Evolutionary conservation across 148 eudicot species (phyloP).

Genomic region (Nepenthes mirabilis): DNA sequence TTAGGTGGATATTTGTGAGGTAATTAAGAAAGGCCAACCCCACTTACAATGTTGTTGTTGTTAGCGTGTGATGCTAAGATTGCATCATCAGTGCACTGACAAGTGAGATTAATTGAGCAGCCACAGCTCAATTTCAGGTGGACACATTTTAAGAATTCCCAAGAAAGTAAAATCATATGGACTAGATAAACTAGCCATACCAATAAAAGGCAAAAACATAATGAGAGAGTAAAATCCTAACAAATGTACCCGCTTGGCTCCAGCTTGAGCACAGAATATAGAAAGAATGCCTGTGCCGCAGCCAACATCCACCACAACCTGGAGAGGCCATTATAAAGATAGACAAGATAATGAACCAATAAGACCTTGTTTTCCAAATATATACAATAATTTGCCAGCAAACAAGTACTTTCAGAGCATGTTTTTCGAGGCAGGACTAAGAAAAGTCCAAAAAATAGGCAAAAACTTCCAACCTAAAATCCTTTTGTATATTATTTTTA

Average conservation of each 20-base stretch:
- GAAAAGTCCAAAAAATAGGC: too few species aligned
- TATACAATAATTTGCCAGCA: background rate
- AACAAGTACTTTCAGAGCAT: background rate
- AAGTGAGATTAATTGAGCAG: too few species aligned
- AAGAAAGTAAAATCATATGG: too few species aligned
- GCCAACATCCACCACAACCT: constrained; percentile 98
- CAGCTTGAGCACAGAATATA: constrained; percentile 97
- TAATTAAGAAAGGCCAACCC: too few species aligned
- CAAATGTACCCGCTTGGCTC: constrained; percentile 68
- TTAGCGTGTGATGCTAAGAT: too few species aligned
- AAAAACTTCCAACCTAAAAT: too few species aligned
- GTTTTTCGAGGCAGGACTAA: too few species aligned
- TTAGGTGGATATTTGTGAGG: too few species aligned
- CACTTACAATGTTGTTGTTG: too few species aligned
- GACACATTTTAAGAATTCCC: background rate
- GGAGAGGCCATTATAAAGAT: constrained; percentile 13
- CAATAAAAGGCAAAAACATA: background rate
- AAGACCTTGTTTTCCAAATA: background rate
- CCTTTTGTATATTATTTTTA: too few species aligned
- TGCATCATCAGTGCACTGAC: too few species aligned
- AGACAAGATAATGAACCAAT: background rate
- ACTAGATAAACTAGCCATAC: background rate
- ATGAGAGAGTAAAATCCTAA: background rate
- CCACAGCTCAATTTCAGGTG: too few species aligned
- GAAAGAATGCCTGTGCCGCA: constrained; percentile 98